Evolutionary conservation across 2,329 filamentous ascomycete species (phyloP), one percentile per base, ranked within the genome.

Genomic region (Nannizziopsis arthrosporioides): DNA sequence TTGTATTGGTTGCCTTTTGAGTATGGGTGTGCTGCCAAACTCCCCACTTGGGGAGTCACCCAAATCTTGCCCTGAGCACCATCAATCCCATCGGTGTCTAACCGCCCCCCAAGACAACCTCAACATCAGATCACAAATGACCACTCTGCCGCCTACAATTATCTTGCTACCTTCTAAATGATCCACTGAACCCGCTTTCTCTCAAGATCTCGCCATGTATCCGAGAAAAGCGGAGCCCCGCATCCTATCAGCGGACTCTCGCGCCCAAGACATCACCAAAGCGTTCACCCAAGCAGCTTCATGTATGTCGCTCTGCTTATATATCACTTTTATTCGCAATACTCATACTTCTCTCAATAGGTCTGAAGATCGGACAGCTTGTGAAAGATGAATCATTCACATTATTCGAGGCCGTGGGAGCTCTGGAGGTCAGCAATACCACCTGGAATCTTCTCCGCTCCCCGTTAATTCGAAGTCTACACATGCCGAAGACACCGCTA

Each of bases 381-480:
- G 76, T 96, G 54, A 95, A 95, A 69, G 89, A 96, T 86, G 85
- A 84, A 39, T 80, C 80, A 62, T 96, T 98, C 61, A 94, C 88
- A 1, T 75, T 98, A 3, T 95, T 94, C 57, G 92, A 96, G 68
- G 84, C 89, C 42, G 92, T 98, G 56, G 85, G 86, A 51, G 79
- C 79, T 53, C 68, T 82, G 51, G 79, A 82, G 73, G 71, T 73
- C 55, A 48, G 68, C 37, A 38, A 58, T 48, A 12, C 37, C 40
- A 35, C n/a, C 32, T 42, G n/a, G n/a, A 32, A 38, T 42, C 10
- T n/a, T 22, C 12, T 18, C 10, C 10, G 17, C 15, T 37, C 8
- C 15, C 17, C 10, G 38, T 5, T 35, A 11, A 39, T 47, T 42
- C 10, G 22, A 32, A 18, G 31, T 32, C n/a, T 17, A 7, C 19